A percentile compares a stretch with the other conserved stretches of the same genome.
These are phyloP conservation scores for Nakataea oryzae DNA, from an alignment of 2,329 filamentous ascomycete species.

Conservation along the genomic window DNA sequence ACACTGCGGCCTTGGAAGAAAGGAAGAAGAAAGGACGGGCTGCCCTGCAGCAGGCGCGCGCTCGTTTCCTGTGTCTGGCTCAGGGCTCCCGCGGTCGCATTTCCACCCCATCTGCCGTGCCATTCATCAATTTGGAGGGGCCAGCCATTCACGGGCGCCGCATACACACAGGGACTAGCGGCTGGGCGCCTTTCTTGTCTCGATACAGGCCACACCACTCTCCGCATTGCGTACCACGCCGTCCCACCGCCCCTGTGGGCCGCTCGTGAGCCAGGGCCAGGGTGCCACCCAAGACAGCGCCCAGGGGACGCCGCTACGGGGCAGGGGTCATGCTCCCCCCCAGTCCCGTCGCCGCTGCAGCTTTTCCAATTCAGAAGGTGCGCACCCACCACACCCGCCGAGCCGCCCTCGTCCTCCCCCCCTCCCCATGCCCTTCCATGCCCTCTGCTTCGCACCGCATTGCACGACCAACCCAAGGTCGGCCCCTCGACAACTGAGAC, in stretches of 20 bases:
- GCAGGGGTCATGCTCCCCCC: neutral
- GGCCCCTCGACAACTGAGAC: conserved; percentile 23
- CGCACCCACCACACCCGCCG: conserved; percentile 6
- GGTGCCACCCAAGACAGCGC: neutral
- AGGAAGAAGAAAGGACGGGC: neutral
- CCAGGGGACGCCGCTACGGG: neutral
- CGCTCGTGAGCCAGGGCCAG: neutral
- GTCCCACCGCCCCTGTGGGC: neutral
- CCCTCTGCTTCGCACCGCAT: conserved; percentile 5
- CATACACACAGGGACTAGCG: neutral
- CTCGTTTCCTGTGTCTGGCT: neutral
- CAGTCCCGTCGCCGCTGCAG: neutral
- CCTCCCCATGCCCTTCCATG: too few species aligned
- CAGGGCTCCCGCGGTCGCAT: neutral
- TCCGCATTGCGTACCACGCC: conserved; percentile 3
- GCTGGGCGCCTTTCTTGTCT: neutral
- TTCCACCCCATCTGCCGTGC: neutral
- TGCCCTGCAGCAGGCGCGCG: neutral
- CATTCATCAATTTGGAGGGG: neutral
- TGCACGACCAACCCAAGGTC: conserved; percentile 3
- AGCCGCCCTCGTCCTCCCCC: conserved; percentile 1
- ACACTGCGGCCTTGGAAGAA: neutral
- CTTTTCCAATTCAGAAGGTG: neutral
- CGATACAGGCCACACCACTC: neutral
- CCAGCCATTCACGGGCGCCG: neutral